Evolutionary conservation across 805 yeast species (phyloP).

Genomic region (Tetrapisispora iriomotensis): DNA sequence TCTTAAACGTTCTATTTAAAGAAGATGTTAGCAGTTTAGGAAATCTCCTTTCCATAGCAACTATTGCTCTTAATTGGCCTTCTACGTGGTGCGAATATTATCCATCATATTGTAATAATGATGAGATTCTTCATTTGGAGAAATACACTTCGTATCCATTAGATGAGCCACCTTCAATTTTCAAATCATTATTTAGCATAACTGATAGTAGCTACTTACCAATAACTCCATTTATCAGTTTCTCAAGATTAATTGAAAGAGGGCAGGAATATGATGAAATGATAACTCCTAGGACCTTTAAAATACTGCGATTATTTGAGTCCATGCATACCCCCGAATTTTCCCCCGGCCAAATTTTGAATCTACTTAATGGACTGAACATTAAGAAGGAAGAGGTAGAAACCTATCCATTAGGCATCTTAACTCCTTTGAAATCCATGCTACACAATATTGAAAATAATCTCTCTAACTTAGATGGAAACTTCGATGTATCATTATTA

Average conservation of each 20-base stretch:
- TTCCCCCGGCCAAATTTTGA: conserved; percentile 45
- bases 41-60: conserved; percentile 47
- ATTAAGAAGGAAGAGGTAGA: conserved; percentile 46
- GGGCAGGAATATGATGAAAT: conserved; percentile 41
- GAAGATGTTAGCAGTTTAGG: conserved; percentile 36
- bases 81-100: conserved; percentile 55
- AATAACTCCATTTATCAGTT: conserved; percentile 44
- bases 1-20: conserved; percentile 41
- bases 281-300: conserved; percentile 58
- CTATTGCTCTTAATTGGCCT: conserved; percentile 68
- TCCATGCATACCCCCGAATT: conserved; percentile 45
- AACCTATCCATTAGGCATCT: conserved; percentile 64
- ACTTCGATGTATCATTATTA: conserved; percentile 43
- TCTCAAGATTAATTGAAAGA: conserved; percentile 60
- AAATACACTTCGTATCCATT: conserved; percentile 21
- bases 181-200: conserved; percentile 36
- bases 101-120: conserved; percentile 1
- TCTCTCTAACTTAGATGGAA: conserved; percentile 40
- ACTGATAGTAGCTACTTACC: conserved; percentile 21
- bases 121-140: too few species aligned
- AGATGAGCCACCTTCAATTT: conserved; percentile 28
- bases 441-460: conserved; percentile 44
- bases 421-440: conserved; percentile 56
- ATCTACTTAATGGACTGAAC: conserved; percentile 48
- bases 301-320: conserved; percentile 52